Percentiles rank a stretch among this genome's conserved stretches.
phyloP scores from a whole-genome alignment of 352 stramenopile genomes.

The Phytophthora citricola region DNA sequence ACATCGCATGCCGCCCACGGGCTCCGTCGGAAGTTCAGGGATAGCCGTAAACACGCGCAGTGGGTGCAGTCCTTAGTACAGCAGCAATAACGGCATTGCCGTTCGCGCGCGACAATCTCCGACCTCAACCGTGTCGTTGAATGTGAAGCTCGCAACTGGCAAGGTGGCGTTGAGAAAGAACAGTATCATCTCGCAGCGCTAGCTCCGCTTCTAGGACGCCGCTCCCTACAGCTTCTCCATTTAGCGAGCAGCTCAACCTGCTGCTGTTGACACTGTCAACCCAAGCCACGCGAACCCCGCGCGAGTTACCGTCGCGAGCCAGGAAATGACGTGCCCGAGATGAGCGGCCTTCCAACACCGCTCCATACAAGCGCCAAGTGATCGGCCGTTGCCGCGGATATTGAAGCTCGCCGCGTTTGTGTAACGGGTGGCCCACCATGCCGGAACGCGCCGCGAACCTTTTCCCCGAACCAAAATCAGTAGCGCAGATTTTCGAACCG shows the following conservation, averaged over 20 bases:
- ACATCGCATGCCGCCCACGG: background rate
- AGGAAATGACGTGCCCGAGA: constrained; percentile 18
- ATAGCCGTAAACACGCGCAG: background rate
- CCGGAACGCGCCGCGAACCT: constrained; percentile 15
- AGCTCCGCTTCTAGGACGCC: background rate
- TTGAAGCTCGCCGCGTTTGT: constrained; percentile 17
- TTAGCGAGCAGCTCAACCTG: background rate
- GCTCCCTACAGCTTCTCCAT: background rate
- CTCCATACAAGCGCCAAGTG: constrained; percentile 7
- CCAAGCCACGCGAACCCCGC: constrained; percentile 1
- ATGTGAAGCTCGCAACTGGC: background rate
- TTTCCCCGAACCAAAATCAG: constrained; percentile 18
- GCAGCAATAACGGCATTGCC: background rate
- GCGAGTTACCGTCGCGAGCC: constrained; percentile 11
- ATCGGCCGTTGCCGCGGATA: constrained; percentile 1
- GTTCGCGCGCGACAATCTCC: constrained; percentile 6
- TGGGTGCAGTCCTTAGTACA: constrained; percentile 8
- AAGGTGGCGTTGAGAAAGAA: background rate
- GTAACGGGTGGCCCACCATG: constrained; percentile 14
- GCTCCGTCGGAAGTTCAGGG: background rate
- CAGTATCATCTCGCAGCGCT: too few species aligned
- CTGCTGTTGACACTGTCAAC: background rate
- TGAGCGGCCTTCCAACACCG: background rate
- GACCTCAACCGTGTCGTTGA: constrained; percentile 3
- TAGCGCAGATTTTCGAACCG: constrained; percentile 3